A percentile compares a stretch with the other conserved stretches of the same genome.
These are phyloP conservation scores for Ceratobasidium sp. DNA, from an alignment of 1,284 basidiomycete genomes.

Conservation along the genomic window DNA sequence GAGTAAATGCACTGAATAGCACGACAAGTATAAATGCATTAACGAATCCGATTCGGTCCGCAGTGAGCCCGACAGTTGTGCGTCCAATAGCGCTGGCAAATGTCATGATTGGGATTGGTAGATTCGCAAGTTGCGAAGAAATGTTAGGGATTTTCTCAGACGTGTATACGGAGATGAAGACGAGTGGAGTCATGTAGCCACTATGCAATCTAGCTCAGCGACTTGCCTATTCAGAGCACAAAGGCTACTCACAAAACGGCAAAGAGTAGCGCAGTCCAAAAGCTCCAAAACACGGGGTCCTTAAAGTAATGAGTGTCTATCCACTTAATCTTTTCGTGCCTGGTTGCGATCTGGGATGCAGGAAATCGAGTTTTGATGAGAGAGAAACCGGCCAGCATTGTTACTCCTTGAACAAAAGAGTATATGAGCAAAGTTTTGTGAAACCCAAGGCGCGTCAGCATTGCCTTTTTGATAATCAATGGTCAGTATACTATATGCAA, in stretches of 20 bases:
- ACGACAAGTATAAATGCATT: slow-evolving; percentile 45
- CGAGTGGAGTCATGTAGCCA: slow-evolving; percentile 41
- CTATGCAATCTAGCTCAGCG: background rate
- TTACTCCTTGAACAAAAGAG: slow-evolving; percentile 40
- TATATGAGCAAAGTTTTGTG: slow-evolving; percentile 44
- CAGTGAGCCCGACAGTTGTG: slow-evolving; percentile 42
- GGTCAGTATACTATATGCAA: no score
- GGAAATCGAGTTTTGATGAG: slow-evolving; percentile 42
- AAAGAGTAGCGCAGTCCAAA: slow-evolving; percentile 21
- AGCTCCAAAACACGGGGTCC: slow-evolving; percentile 36
- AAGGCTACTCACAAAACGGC: slow-evolving; percentile 12
- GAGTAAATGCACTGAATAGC: slow-evolving; percentile 44
- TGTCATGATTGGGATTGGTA: slow-evolving; percentile 43
- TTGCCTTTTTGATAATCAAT: slow-evolving; percentile 1
- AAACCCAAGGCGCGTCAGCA: slow-evolving; percentile 43
- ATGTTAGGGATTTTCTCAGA: slow-evolving; percentile 39
- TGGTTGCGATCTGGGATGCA: background rate
- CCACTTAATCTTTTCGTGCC: slow-evolving; percentile 43
- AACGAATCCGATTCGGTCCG: slow-evolving; percentile 44
- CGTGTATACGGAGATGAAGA: slow-evolving; percentile 45
- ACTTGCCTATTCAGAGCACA: background rate
- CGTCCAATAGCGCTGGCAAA: slow-evolving; percentile 43
- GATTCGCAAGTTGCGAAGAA: slow-evolving; percentile 39
- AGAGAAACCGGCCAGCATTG: slow-evolving; percentile 38
- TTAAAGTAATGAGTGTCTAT: slow-evolving; percentile 28